Base-by-base conservation (phyloP, 495 filamentous ascomycete species). In the Podospora sp. region DNA sequence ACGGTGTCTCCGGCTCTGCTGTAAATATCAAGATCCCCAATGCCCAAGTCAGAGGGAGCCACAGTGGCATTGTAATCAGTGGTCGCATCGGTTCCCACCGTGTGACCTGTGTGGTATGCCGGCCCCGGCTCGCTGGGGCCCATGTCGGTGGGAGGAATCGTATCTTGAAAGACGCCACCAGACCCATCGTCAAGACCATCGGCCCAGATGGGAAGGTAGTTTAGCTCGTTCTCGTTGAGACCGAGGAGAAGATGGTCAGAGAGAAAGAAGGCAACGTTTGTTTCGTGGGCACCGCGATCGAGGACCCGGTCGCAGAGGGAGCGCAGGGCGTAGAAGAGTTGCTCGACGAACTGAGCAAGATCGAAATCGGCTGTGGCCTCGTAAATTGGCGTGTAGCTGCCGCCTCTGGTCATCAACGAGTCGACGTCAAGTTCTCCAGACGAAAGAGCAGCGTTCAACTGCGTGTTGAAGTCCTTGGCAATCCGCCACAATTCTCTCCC, bases 191-290 rank as follows among this genome's bases (percentile, higher is more conserved):
- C 77, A 12, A 79, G 68, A 12, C 81, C 81, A n/a, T 74, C 80
- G 18, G 80, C 81, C 80, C 81, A 84, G 2, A 82, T 76, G 2
- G 81, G 81, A 6, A 84, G 73, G 60, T 75, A 83, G 14, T 76
- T 68, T 21, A 81, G 69, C 72, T 83, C 81, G 7, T 74, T 68
- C n/a, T 78, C 72, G 20, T 72, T 68, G 9, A 82, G 68, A 2
- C 51, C 56, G 1, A 81, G 70, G 7, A 77, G 40, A 0, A 81
- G 57, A 56, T 81, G 77, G 18, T 73, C 69, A 0, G 76, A 73
- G 0, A 79, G 67, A 12, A 71, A 71, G 33, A 70, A 72, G n/a
- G 65, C 60, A 20, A 76, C 65, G 25, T 63, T 56, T 22, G 57
- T 46, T 14, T 68, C 63, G 62, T 57, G 24, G 29, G 16, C 20